Base-by-base conservation (phyloP, 2,329 filamentous ascomycete genomes). In the Aspergillus brasiliensis region DNA sequence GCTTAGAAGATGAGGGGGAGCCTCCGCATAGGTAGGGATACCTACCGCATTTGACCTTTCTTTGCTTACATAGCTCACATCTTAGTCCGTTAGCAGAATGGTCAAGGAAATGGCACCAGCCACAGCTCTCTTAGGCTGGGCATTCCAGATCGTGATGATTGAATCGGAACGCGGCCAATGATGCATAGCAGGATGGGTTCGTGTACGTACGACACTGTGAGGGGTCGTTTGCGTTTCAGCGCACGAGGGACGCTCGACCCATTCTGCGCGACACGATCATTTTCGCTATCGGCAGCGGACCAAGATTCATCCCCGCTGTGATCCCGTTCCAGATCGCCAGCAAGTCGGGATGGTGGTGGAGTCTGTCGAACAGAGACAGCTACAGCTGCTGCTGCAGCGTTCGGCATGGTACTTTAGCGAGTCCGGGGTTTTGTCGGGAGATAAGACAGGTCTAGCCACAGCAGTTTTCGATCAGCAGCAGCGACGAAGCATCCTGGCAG, bases 1-100 rank as follows among this genome's bases (percentile, higher is more conserved):
- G 31, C 31, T 51, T 27, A 5, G 34, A 5, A 52, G n/a, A 51
- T 31, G 19, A 7, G 21, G 37, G 44, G 25, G 44, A 23, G 40
- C 17, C 10, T 47, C 31, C 31, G 11, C 31, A 34, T 15, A 11
- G 11, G 25, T 23, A 44, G 10, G 38, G 37, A 56, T 31, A 67
- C 73, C 51, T 74, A 78, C 76, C 83, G 63, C 77, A 80, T 66
- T 78, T 78, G 61, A 80, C 77, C 58, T 80, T 80, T 64, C 78
- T 71, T 62, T 77, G 76, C 62, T 80, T 79, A 62, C 78, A 80
- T 28, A 78, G 64, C 56, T 80, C 78, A 59, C 78, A 80, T 49
- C 77, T 80, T 49, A 21, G 46, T 49, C 21, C 37, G 64, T 76
- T 65, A 75, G 69, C 51, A 31, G 19, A 15, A 28, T 15, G 15